A percentile compares a stretch with the other conserved stretches of the same genome.
Evolutionary conservation across 2,329 filamentous ascomycete species (phyloP).

Genomic region (Aspergillus flavus): DNA sequence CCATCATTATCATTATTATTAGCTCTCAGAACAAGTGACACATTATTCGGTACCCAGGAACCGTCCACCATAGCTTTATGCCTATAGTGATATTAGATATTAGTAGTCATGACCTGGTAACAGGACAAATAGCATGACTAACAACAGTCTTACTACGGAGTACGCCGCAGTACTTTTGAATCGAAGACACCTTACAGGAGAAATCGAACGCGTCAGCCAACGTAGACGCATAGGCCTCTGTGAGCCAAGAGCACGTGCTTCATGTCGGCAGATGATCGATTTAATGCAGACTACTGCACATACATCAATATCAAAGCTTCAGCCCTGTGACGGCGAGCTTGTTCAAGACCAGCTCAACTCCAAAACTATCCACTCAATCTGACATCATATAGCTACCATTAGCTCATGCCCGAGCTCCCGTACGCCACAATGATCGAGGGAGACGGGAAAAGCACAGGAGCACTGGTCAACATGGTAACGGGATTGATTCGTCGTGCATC

Average conservation of each 20-base stretch:
- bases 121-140: neutral
- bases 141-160: neutral
- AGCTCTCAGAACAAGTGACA: neutral
- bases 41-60: neutral
- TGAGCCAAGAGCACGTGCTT: conserved; percentile 4
- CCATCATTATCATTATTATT: neutral
- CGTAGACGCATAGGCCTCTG: neutral
- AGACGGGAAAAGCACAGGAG: neutral
- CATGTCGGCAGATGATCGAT: neutral
- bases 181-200: neutral
- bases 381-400: neutral
- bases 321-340: conserved; percentile 10
- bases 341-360: neutral
- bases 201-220: conserved; percentile 4
- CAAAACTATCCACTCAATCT: conserved; percentile 5
- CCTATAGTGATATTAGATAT: too few species aligned
- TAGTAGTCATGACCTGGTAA: neutral
- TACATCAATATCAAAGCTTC: conserved; percentile 9
- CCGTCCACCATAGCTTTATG: neutral
- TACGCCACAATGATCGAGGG: neutral
- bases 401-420: neutral
- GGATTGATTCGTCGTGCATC: neutral
- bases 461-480: neutral
- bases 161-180: neutral
- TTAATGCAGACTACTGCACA: neutral